Evolutionary conservation across 2,329 filamentous ascomycete genomes (phyloP), one percentile per base, ranked within the genome.

Genomic region (Rachicladosporium sp.): DNA sequence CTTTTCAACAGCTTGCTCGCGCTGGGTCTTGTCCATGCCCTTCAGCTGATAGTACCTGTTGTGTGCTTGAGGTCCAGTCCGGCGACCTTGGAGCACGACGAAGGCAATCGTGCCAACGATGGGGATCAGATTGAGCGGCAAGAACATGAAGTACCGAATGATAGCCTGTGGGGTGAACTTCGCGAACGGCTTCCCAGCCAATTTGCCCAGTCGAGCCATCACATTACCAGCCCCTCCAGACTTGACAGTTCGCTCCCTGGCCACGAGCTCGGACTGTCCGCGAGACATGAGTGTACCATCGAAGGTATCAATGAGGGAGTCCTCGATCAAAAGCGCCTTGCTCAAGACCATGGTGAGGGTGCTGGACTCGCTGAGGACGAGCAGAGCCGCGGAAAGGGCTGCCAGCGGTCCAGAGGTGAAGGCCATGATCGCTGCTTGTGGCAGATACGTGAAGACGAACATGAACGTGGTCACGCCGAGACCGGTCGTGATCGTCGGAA

Each of bases 121-220:
- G 0, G 89, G 89, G 38, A 96, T 87, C 57, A 94, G 87, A 65
- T 95, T 96, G 44, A 96, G 70, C 8, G 89, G 88, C 32, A 94
- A 69, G 57, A 93, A 91, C 64, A 95, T 74, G 46, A 93, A 57
- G 53, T 89, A 89, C 31, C 84, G 71, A 31, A 94, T 65, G 33
- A 94, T 61, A 6, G 80, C 77, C 51, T 62, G 61, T 1, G 70
- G 66, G 0, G 66, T 66, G 41, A 71, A 71, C 43, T 69, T 65
- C 19, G 61, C 62, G 43, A 78, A 72, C 0, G 72, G 74, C 49
- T 67, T 71, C 48, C 65, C 68, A 29, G 73, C 55, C 36, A 76
- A 52, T 51, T 73, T 75, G 21, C 76, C 77, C 21, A 80, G 53
- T 35, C 73, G 66, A 0, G 63, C 65, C 29, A 78, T 66, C 0